Conservation (phyloP, 2,329 filamentous ascomycete species). For the Tolypocladium ophioglossoides region DNA sequence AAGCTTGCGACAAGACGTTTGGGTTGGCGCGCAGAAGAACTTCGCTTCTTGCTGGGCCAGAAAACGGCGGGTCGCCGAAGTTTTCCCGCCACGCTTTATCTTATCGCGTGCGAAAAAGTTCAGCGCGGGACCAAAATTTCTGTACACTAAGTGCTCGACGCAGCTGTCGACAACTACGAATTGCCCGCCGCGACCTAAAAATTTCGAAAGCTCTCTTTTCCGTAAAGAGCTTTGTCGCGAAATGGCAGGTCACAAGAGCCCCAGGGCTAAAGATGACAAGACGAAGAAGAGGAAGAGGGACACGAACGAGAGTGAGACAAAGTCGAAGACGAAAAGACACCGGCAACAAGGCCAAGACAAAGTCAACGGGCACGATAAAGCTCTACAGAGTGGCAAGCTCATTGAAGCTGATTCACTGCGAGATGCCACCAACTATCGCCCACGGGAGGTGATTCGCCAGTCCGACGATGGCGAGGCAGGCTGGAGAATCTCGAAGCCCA, state of each 20-base stretch:
- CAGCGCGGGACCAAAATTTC: slow-evolving; percentile 30
- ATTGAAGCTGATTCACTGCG: slow-evolving; percentile 2
- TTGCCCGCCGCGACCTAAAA: slow-evolving; percentile 3
- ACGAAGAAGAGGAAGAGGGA: slow-evolving; percentile 39
- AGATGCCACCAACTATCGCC: slow-evolving; percentile 8
- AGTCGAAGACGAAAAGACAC: slow-evolving; percentile 33
- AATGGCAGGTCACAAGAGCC: slow-evolving; percentile 24
- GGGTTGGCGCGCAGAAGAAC: not conserved
- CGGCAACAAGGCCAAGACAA: slow-evolving; percentile 20
- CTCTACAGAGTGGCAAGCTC: slow-evolving; percentile 3
- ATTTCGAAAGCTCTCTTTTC: slow-evolving; percentile 6
- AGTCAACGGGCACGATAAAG: slow-evolving; percentile 12
- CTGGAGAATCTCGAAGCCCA: slow-evolving; percentile 53
- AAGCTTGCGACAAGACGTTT: not conserved
- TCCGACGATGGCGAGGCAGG: slow-evolving; percentile 21
- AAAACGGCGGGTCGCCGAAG: slow-evolving; percentile 16
- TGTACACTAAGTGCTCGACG: slow-evolving; percentile 4
- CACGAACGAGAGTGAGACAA: slow-evolving; percentile 27
- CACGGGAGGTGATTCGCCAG: slow-evolving; percentile 14
- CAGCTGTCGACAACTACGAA: slow-evolving; percentile 1
- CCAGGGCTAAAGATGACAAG: slow-evolving; percentile 22
- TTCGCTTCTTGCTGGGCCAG: not conserved
- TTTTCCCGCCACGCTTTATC: slow-evolving; percentile 25
- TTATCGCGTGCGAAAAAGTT: slow-evolving; percentile 30
- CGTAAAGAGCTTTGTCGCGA: slow-evolving; percentile 4